Conservation (phyloP, 176 grass and related monocot species). For the Rhynchospora breviuscula region DNA sequence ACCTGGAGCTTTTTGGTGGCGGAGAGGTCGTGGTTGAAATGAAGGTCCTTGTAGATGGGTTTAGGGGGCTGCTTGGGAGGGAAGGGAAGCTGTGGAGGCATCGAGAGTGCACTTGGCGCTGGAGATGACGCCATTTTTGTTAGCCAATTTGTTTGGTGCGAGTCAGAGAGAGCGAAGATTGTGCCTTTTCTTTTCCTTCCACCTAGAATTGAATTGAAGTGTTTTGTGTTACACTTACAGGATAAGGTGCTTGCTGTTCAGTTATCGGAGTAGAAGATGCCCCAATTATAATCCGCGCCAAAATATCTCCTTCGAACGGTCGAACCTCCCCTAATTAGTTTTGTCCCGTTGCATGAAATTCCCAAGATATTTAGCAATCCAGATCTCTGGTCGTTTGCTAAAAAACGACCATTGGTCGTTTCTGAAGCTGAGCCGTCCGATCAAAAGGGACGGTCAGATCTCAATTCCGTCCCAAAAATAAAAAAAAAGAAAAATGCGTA, state of each 20-base stretch:
- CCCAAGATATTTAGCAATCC: not conserved
- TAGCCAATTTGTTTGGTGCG: not conserved
- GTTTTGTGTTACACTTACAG: not conserved
- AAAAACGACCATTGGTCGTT: too few relatives aligned
- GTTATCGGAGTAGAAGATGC: constrained; percentile 28
- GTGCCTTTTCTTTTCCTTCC: not conserved
- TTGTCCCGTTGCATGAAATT: not conserved
- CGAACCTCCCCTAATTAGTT: not conserved
- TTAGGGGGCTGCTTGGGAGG: constrained; percentile 53
- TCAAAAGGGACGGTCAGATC: too few relatives aligned
- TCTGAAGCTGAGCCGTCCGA: too few relatives aligned
- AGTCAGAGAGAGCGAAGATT: not conserved
- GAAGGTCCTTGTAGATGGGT: constrained; percentile 74
- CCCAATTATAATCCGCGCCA: not conserved
- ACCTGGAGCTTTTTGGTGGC: constrained; percentile 91
- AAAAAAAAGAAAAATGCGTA: too few relatives aligned
- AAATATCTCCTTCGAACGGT: not conserved
- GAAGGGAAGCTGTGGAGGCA: constrained; percentile 58
- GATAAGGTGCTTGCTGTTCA: not conserved
- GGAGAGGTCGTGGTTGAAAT: constrained; percentile 88
- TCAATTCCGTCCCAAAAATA: too few relatives aligned
- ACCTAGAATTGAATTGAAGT: not conserved
- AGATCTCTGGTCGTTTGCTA: too few relatives aligned
- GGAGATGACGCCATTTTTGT: constrained; percentile 44
- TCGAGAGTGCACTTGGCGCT: constrained; percentile 27